Evolutionary conservation across 768 basidiomycete genomes (phyloP), one percentile per base, ranked within the genome.

Genomic region (Scleroderma citrinum): DNA sequence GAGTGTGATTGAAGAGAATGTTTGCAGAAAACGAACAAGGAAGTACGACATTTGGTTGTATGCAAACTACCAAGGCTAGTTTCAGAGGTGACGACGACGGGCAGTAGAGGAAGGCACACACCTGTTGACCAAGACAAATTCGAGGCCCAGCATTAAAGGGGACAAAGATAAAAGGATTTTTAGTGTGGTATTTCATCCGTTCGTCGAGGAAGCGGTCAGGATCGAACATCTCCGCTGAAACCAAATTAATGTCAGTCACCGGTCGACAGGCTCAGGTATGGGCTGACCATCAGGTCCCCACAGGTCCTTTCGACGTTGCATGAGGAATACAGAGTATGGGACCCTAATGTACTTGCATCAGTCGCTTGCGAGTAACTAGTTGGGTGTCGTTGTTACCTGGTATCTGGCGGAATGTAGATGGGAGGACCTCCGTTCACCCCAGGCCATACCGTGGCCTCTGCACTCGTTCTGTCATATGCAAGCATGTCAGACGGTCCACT

Each of bases 161-260:
- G 8, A 68, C 49, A 60, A 76, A 76, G 44, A 76, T 75, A 65
- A 71, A 75, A 0, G 81, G 80, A 53, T 81, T 81, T 6, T 74
- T 70, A 0, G 69, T 74, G 51, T 81, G 58, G 53, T 83, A 80
- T 52, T 77, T 81, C 36, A 82, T 46, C 3, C 83, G 71, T 26
- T 77, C 76, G 51, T 86, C 83, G 35, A 86, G 60, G 71, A 83
- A 85, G 1, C 83, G 72, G 51, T 83, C 78, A 0, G 84, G 84
- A 57, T 85, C 83, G 53, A 85, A 87, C 49, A 65, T 54, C 3
- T 74, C 59, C n/a, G 81, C 81, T 82, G 42, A 8, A n/a, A 13
- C n/a, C 14, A 6, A 2, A 19, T 51, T 29, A 51, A 47, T 24
- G 36, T 12, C 21, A 20, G 14, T 30, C 26, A 7, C 23, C 26